These are phyloP conservation scores for Baorangia bicolor DNA, from an alignment of 768 basidiomycete species.

Conservation along the genomic window DNA sequence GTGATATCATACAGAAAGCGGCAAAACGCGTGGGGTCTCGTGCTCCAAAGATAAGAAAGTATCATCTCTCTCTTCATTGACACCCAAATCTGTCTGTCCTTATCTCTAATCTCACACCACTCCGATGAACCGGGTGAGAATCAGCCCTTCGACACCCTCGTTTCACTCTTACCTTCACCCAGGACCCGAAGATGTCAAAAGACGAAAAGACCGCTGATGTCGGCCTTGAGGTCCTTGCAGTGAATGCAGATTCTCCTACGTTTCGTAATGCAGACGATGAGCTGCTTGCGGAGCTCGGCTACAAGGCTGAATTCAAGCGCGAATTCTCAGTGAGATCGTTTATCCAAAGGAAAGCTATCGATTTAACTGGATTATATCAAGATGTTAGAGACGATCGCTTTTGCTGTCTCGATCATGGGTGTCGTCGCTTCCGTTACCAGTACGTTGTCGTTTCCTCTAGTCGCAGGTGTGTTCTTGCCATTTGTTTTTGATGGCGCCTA, in stretches of 20 bases:
- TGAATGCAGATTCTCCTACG: slow-evolving; percentile 14
- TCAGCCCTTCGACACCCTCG: too few relatives aligned
- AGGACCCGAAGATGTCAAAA: slow-evolving; percentile 14
- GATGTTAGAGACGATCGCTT: slow-evolving; percentile 62
- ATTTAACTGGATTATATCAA: background rate
- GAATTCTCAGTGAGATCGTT: slow-evolving; percentile 59
- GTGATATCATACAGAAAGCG: too few relatives aligned
- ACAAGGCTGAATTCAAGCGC: slow-evolving; percentile 70
- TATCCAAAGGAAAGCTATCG: too few relatives aligned
- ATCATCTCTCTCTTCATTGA: too few relatives aligned
- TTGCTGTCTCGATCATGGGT: slow-evolving; percentile 72
- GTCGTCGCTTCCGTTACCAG: slow-evolving; percentile 69
- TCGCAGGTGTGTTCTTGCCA: slow-evolving; percentile 45
- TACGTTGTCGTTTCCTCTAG: slow-evolving; percentile 61
- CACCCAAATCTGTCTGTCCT: too few relatives aligned
- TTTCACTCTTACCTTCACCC: background rate
- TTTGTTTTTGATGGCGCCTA: background rate
- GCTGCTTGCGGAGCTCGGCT: slow-evolving; percentile 64
- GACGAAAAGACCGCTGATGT: slow-evolving; percentile 17
- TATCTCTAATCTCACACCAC: too few relatives aligned
- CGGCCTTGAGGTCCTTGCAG: slow-evolving; percentile 7
- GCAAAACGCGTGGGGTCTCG: too few relatives aligned
- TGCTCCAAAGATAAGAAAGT: too few relatives aligned
- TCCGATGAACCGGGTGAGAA: slow-evolving; percentile 2
- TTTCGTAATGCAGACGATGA: slow-evolving; percentile 51